These are phyloP conservation scores for Colletotrichum sp. DNA, from an alignment of 2,329 filamentous ascomycete species.

Conservation along the genomic window DNA sequence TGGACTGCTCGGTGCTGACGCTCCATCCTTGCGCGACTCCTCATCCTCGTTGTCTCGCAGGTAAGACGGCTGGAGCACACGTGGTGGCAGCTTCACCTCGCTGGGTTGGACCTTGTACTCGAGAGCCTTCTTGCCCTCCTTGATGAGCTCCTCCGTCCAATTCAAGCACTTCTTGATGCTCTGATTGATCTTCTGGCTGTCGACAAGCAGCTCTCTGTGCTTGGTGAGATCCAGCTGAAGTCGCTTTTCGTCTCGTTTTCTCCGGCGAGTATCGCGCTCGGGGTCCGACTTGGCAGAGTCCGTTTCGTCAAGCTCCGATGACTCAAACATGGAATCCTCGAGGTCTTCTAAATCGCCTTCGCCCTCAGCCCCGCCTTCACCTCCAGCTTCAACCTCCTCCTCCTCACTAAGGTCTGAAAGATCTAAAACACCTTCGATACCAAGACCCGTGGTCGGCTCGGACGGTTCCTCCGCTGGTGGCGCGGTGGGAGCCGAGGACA, in stretches of 20 bases:
- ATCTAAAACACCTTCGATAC: conserved; percentile 44
- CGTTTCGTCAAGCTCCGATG: conserved; percentile 46
- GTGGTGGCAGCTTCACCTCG: conserved; percentile 82
- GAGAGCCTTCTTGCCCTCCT: conserved; percentile 85
- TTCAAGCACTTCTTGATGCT: conserved; percentile 88
- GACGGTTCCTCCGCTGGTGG: conserved; percentile 49
- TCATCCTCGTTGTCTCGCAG: conserved; percentile 56
- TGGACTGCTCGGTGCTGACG: conserved; percentile 16
- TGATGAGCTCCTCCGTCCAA: conserved; percentile 90
- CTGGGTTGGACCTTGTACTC: conserved; percentile 80
- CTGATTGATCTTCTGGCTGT: conserved; percentile 95
- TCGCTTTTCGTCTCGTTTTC: conserved; percentile 80
- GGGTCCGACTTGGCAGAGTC: conserved; percentile 40
- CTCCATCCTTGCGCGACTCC: conserved; percentile 25
- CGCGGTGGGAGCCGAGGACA: conserved; percentile 60
- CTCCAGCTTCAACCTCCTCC: conserved; percentile 34
- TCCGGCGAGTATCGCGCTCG: conserved; percentile 53
- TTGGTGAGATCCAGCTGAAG: conserved; percentile 86
- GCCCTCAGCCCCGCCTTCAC: not conserved
- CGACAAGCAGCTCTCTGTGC: conserved; percentile 86
- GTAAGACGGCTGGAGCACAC: conserved; percentile 73
- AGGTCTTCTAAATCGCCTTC: conserved; percentile 49
- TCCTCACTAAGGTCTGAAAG: conserved; percentile 59
- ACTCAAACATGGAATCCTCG: conserved; percentile 42
- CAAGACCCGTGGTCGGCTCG: conserved; percentile 45